phyloP scores from a whole-genome alignment of 306 rosid genomes.

The Sphenostylis stenocarpa region DNA sequence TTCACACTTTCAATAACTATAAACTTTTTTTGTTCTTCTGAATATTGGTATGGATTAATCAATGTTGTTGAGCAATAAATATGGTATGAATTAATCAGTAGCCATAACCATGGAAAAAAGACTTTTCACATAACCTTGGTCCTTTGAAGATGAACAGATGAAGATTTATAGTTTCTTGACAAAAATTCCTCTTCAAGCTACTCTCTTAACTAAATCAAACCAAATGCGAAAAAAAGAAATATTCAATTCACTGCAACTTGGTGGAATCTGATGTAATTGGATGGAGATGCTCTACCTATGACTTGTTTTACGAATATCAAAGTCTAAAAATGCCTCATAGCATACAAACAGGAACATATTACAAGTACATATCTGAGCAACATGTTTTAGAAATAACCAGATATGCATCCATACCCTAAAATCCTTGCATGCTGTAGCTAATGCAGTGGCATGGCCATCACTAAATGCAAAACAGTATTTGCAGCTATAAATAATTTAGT shows the following conservation, averaged over 20 bases:
- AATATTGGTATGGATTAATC: no score
- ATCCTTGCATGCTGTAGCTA: slow-evolving; percentile 6
- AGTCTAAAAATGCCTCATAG: background rate
- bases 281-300: background rate
- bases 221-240: background rate
- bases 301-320: background rate
- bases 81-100: no score
- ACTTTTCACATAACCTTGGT: background rate
- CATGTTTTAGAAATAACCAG: background rate
- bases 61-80: no score
- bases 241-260: background rate
- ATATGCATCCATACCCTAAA: background rate
- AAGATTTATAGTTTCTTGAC: background rate
- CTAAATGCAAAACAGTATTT: slow-evolving; percentile 23
- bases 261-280: slow-evolving; percentile 8
- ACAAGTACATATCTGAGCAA: slow-evolving; percentile 3
- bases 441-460: background rate
- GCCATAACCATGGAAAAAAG: background rate
- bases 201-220: background rate
- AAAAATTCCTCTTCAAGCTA: background rate
- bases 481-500: slow-evolving; percentile 17
- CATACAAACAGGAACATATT: background rate
- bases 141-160: background rate
- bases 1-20: background rate
- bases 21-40: no score